phyloP scores from a whole-genome alignment of 2,329 filamentous ascomycete species.

The Pseudogymnoascus sp. region DNA sequence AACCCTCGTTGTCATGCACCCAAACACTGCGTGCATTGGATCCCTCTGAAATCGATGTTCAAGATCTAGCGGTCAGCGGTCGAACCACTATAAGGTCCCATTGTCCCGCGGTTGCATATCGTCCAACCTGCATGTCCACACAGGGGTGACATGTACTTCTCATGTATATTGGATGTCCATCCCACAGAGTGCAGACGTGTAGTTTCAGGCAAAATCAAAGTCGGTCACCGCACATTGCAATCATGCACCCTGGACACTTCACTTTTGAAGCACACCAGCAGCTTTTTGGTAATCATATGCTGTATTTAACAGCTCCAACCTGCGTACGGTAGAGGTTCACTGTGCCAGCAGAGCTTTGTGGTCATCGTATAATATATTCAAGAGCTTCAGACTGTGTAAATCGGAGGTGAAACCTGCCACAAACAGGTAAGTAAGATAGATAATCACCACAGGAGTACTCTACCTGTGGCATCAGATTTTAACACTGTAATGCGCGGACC shows the following conservation, averaged over 20 bases:
- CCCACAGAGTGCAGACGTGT: neutral
- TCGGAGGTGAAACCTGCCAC: neutral
- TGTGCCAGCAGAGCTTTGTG: neutral
- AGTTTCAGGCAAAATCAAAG: constrained; percentile 2
- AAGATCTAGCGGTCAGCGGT: constrained; percentile 3
- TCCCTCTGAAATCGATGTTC: neutral
- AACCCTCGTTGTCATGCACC: neutral
- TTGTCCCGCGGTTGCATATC: constrained; percentile 3
- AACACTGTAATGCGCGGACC: neutral
- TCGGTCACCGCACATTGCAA: neutral
- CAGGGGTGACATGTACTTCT: constrained; percentile 1
- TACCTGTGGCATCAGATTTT: neutral
- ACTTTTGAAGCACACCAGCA: neutral
- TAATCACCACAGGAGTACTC: neutral
- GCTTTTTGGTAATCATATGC: neutral
- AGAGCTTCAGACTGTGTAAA: neutral
- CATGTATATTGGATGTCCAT: neutral
- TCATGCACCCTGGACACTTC: too few species aligned
- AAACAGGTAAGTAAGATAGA: neutral
- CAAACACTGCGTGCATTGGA: neutral
- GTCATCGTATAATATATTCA: neutral
- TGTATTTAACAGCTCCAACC: neutral
- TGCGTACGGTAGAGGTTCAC: neutral
- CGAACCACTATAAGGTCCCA: neutral
- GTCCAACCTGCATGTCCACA: neutral